Conservation (phyloP, 768 basidiomycete species). For the Leccinellum albellum region DNA sequence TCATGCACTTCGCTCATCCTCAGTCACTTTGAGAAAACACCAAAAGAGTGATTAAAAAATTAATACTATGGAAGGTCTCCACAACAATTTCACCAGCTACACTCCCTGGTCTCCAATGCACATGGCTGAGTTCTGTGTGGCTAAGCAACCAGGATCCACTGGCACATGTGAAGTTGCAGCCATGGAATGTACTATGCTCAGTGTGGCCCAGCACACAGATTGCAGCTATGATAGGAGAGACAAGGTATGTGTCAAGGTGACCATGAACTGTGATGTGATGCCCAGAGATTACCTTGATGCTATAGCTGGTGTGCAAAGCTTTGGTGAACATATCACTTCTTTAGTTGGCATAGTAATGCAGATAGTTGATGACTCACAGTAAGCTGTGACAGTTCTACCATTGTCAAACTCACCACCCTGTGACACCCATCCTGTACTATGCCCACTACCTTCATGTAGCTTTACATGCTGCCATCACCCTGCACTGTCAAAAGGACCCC, state of each 20-base stretch:
- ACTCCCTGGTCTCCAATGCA: conserved; percentile 36
- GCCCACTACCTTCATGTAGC: no score
- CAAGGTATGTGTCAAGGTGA: not conserved
- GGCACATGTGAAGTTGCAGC: conserved; percentile 39
- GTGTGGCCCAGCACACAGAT: conserved; percentile 35
- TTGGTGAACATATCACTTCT: not conserved
- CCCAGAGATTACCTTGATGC: not conserved
- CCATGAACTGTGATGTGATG: not conserved
- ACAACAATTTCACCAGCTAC: conserved; percentile 37
- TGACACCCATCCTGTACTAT: no score
- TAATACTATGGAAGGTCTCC: no score
- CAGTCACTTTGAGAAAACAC: no score
- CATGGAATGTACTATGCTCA: conserved; percentile 41
- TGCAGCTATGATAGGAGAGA: conserved; percentile 1
- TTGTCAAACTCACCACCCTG: not conserved
- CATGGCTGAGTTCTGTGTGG: conserved; percentile 42
- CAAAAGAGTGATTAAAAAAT: no score
- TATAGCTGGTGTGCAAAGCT: not conserved
- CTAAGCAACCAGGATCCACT: conserved; percentile 46
- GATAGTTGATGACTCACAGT: not conserved
- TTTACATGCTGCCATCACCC: no score
- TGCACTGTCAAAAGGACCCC: no score
- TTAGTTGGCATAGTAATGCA: not conserved
- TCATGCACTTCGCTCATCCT: no score
- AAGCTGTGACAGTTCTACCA: not conserved